phyloP scores from a whole-genome alignment of 306 rosid genomes.

The Ammopiptanthus mongolicus region DNA sequence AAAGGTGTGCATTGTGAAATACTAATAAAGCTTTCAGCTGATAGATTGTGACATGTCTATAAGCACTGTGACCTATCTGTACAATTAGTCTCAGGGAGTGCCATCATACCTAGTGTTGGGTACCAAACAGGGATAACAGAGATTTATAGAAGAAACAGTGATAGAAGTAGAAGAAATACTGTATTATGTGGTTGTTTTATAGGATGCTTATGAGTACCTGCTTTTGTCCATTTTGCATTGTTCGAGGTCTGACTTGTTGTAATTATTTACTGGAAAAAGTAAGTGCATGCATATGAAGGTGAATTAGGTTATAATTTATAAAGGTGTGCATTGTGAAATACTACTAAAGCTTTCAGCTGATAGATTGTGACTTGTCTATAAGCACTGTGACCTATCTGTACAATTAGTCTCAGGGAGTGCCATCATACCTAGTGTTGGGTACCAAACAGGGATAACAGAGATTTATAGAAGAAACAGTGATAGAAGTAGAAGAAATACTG shows the following conservation, averaged over 20 bases:
- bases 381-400: neutral
- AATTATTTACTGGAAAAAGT: neutral
- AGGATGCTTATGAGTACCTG: neutral
- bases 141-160: too few species aligned
- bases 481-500: too few species aligned
- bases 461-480: too few species aligned
- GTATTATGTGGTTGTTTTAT: neutral
- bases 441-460: too few species aligned
- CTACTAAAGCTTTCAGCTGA: neutral
- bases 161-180: too few species aligned
- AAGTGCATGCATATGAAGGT: neutral
- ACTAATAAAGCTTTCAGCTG: neutral
- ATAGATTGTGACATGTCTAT: neutral
- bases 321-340: neutral
- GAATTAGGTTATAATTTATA: too few species aligned
- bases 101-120: too few species aligned
- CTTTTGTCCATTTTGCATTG: conserved; percentile 1
- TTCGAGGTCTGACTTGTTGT: neutral
- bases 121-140: too few species aligned
- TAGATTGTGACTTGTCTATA: neutral
- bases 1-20: neutral
- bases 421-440: too few species aligned
- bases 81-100: neutral
- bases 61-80: neutral
- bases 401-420: neutral